phyloP scores from a whole-genome alignment of 163 green algal genomes.

The Prototheca cutis region DNA sequence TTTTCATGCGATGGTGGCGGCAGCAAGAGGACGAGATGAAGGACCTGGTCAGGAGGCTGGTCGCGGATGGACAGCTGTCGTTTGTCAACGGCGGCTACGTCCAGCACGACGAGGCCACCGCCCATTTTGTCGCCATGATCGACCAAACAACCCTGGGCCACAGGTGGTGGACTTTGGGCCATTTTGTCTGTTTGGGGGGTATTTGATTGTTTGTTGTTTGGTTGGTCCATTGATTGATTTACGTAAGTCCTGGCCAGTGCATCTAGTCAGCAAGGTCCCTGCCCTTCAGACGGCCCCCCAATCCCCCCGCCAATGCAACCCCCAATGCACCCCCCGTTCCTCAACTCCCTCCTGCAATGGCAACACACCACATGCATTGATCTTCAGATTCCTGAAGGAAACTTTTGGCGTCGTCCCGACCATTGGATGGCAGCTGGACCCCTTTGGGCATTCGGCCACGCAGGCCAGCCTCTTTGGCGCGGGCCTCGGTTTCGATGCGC shows the following conservation, averaged over 20 bases:
- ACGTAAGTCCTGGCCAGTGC: no score
- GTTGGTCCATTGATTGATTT: no score
- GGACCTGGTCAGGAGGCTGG: constrained; percentile 45
- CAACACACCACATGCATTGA: no score
- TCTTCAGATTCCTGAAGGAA: constrained; percentile 41
- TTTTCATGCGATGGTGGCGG: constrained; percentile 77
- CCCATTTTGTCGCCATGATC: constrained; percentile 71
- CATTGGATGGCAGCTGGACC: constrained; percentile 80
- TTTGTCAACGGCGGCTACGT: constrained; percentile 81
- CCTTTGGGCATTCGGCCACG: constrained; percentile 77
- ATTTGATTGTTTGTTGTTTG: background rate
- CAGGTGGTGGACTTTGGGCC: constrained; percentile 20
- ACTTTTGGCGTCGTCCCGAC: constrained; percentile 46
- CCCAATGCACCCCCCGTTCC: no score
- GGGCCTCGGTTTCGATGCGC: constrained; percentile 56
- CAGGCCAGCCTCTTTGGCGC: constrained; percentile 60
- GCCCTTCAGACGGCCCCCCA: no score
- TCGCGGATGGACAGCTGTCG: constrained; percentile 57
- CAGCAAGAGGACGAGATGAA: constrained; percentile 37
- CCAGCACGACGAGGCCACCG: constrained; percentile 80
- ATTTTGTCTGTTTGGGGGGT: no score
- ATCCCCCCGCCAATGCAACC: no score
- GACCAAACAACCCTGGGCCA: constrained; percentile 80
- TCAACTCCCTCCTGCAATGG: no score
- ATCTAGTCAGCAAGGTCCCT: no score